These are phyloP conservation scores for Chaetomium olivaceum DNA, from an alignment of 2,329 filamentous ascomycete species.

Conservation along the genomic window DNA sequence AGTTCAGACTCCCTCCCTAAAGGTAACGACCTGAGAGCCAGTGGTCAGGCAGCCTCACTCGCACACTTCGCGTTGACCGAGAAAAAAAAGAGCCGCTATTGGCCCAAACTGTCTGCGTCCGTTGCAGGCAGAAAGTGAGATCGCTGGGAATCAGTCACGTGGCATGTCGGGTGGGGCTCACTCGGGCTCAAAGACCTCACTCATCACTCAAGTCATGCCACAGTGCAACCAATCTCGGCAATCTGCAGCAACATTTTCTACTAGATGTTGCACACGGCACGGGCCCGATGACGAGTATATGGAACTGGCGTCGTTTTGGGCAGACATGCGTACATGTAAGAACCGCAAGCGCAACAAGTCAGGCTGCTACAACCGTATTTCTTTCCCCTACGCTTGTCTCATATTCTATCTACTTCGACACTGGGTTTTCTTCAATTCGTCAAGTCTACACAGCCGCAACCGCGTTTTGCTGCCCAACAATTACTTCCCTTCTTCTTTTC, in stretches of 20 bases:
- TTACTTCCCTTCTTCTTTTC: neutral
- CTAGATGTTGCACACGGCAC: neutral
- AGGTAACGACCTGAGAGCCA: too few species aligned
- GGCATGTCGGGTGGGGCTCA: neutral
- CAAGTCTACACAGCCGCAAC: neutral
- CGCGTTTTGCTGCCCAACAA: neutral
- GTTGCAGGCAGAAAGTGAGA: too few species aligned
- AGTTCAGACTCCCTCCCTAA: neutral
- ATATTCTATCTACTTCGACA: neutral
- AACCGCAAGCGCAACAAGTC: neutral
- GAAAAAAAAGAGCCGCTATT: too few species aligned
- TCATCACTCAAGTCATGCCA: too few species aligned
- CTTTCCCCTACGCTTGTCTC: neutral
- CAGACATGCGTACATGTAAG: neutral
- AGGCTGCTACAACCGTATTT: neutral
- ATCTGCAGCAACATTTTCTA: neutral
- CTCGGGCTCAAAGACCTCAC: too few species aligned
- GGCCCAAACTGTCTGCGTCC: too few species aligned
- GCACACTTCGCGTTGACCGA: too few species aligned
- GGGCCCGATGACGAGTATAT: too few species aligned
- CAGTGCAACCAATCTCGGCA: slow-evolving; percentile 1
- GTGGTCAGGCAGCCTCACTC: slow-evolving; percentile 14
- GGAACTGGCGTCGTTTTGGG: neutral
- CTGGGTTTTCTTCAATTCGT: neutral
- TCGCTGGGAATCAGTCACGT: neutral